These are phyloP conservation scores for Saturnispora bothae DNA, from an alignment of 805 yeast species.

Conservation along the genomic window DNA sequence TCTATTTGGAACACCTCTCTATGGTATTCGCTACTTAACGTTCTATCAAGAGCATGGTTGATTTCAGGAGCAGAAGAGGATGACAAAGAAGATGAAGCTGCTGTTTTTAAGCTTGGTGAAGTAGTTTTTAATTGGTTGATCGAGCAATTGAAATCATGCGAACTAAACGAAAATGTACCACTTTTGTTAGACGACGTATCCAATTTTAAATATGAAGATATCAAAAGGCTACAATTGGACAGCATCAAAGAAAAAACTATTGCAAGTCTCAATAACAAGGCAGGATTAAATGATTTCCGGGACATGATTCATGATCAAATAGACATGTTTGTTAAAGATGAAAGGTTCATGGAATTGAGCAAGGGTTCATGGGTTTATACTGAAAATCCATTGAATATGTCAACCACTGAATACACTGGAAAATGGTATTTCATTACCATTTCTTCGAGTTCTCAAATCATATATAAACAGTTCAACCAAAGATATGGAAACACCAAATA, in stretches of 20 bases:
- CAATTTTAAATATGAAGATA: constrained; percentile 31
- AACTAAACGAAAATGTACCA: constrained; percentile 4
- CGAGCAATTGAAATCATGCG: constrained; percentile 1
- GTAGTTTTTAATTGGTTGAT: constrained; percentile 10
- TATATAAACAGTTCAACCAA: constrained; percentile 48
- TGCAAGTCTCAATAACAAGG: constrained; percentile 32
- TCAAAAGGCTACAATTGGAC: constrained; percentile 46
- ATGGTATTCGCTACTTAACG: constrained; percentile 11
- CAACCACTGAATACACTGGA: constrained; percentile 7
- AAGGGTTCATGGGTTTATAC: constrained; percentile 76
- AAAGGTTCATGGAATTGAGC: constrained; percentile 58
- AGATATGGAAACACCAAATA: constrained; percentile 27
- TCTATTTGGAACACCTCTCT: constrained; percentile 12
- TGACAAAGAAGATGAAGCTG: constrained; percentile 7
- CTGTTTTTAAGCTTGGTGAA: constrained; percentile 5
- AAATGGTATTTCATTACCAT: constrained; percentile 41
- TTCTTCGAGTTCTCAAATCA: constrained; percentile 56
- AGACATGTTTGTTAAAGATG: constrained; percentile 62
- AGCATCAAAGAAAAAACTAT: constrained; percentile 29
- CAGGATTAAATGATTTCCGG: constrained; percentile 37
- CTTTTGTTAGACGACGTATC: constrained; percentile 11
- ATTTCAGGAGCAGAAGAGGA: constrained; percentile 9
- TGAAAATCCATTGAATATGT: constrained; percentile 35
- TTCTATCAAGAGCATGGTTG: constrained; percentile 12
- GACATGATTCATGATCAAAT: constrained; percentile 44